Evolutionary conservation across 164 flowering plant genomes (phyloP).

Genomic region (Stephania japonica): DNA sequence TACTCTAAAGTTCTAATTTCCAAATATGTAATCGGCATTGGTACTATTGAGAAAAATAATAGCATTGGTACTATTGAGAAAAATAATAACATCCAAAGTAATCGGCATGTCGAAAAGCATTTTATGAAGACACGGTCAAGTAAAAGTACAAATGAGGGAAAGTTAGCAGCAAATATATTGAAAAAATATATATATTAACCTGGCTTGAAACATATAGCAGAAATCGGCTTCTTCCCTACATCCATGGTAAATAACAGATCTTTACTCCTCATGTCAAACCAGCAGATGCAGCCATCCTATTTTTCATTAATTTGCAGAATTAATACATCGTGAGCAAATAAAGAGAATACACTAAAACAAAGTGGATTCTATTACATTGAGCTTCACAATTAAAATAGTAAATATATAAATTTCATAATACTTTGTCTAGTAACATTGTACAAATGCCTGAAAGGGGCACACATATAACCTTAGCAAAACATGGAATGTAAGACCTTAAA

Average conservation of each 20-base stretch:
- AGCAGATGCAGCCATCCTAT: conserved; percentile 87
- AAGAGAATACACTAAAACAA: not conserved
- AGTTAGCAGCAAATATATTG: not conserved
- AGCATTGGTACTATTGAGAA: not conserved
- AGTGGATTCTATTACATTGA: not conserved
- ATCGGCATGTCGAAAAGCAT: not conserved
- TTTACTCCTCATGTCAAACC: conserved; percentile 86
- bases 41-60: not conserved
- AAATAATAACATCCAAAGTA: not conserved
- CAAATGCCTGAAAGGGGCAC: not conserved
- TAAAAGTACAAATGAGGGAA: not conserved
- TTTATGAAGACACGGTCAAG: not conserved
- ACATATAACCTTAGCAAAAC: not conserved
- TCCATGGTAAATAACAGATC: conserved; percentile 52
- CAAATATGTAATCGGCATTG: too few relatives aligned
- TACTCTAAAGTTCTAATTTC: too few relatives aligned
- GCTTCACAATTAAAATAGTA: not conserved
- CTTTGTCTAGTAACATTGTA: not conserved
- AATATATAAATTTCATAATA: not conserved
- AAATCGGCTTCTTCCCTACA: conserved; percentile 48
- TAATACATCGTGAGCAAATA: not conserved
- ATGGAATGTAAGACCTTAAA: not conserved
- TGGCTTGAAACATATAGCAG: conserved; percentile 77
- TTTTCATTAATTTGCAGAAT: not conserved
- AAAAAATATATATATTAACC: conserved; percentile 31